Conservation (phyloP, 2,329 filamentous ascomycete genomes). For the Verticillium alfalfae region DNA sequence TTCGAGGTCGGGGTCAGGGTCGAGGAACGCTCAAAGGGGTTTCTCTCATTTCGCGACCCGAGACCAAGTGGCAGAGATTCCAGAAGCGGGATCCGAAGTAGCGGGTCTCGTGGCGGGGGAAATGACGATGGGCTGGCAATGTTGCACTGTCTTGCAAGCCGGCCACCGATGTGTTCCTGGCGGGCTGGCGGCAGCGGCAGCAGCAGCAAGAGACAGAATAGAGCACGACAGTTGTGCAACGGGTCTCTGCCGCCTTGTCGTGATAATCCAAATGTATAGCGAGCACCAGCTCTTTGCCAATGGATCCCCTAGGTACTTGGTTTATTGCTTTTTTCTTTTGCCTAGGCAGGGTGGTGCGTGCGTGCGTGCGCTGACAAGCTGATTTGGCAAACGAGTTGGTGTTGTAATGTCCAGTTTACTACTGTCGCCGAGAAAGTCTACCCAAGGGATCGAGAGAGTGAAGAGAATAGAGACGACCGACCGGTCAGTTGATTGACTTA, state of each 20-base stretch:
- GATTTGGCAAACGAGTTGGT: not conserved
- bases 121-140: conserved; percentile 1
- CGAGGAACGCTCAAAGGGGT: not conserved
- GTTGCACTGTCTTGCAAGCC: not conserved
- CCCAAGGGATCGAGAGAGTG: too few relatives aligned
- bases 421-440: not conserved
- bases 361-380: not conserved
- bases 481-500: not conserved
- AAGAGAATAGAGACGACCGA: too few relatives aligned
- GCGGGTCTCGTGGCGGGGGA: not conserved
- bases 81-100: not conserved
- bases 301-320: not conserved
- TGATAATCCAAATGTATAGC: not conserved
- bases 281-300: not conserved
- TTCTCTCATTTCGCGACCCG: conserved; percentile 1
- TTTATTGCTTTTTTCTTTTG: not conserved
- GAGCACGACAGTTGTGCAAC: not conserved
- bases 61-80: not conserved
- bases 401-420: not conserved
- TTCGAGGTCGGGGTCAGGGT: conserved; percentile 1
- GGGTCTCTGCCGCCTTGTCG: not conserved
- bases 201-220: not conserved
- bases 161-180: not conserved
- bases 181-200: not conserved
- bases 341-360: not conserved